Percentiles rank a stretch among this genome's conserved stretches.
phyloP scores from a whole-genome alignment of 2,329 filamentous ascomycete genomes.

The Aspergillus spinulosporus region DNA sequence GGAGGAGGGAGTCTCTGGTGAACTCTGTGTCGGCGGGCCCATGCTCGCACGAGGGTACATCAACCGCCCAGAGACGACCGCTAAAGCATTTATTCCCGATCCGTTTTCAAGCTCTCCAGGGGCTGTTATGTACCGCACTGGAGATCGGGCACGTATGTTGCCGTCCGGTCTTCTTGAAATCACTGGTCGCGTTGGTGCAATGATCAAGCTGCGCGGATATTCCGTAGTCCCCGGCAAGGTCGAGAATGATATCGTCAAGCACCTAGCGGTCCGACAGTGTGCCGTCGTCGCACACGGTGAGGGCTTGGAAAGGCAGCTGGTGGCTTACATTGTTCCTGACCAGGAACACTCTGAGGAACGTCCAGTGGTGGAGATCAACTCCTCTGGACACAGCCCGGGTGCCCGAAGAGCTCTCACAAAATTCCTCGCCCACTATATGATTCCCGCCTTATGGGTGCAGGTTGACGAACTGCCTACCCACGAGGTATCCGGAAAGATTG shows the following conservation, averaged over 20 bases:
- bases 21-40: background rate
- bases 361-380: slow-evolving; percentile 65
- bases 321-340: slow-evolving; percentile 74
- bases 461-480: slow-evolving; percentile 71
- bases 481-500: slow-evolving; percentile 75
- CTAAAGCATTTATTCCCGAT: background rate
- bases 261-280: slow-evolving; percentile 70
- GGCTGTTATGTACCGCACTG: slow-evolving; percentile 72
- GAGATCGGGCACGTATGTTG: slow-evolving; percentile 68
- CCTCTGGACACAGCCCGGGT: slow-evolving; percentile 68
- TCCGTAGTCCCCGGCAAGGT: slow-evolving; percentile 76
- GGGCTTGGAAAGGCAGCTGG: slow-evolving; percentile 70
- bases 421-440: slow-evolving; percentile 79
- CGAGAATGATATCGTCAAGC: slow-evolving; percentile 68
- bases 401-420: slow-evolving; percentile 65
- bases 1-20: slow-evolving; percentile 54
- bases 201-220: slow-evolving; percentile 80
- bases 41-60: background rate
- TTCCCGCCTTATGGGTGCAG: slow-evolving; percentile 75
- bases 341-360: slow-evolving; percentile 58
- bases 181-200: slow-evolving; percentile 71
- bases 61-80: background rate
- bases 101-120: slow-evolving; percentile 58
- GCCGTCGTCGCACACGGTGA: slow-evolving; percentile 74
- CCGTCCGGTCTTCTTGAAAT: slow-evolving; percentile 71